Evolutionary conservation across 202 grass and related monocot genomes (phyloP), one percentile per base, ranked within the genome.

Genomic region (Digitaria exilis): DNA sequence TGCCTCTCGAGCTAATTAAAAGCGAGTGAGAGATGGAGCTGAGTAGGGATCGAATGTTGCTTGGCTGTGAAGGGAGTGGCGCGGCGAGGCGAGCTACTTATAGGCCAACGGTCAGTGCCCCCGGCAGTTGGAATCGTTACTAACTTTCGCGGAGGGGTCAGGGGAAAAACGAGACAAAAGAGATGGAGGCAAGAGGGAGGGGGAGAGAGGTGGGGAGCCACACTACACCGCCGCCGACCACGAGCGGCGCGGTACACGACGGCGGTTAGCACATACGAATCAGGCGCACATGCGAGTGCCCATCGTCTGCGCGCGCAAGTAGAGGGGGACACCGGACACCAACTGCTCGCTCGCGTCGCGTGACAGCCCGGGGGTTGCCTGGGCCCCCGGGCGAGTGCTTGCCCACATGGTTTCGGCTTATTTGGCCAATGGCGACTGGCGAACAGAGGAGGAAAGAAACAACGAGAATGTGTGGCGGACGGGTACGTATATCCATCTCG

Each of bases 221-320:
- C n/a, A n/a, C n/a, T n/a, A n/a, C n/a, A n/a, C 37, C 82, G 61
- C 71, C 90, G 80, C 78, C 88, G 85, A 88, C 37, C n/a, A n/a
- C n/a, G 60, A 77, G 55, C 24, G 22, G 61, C 88, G 3, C 12
- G n/a, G 60, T 66, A 52, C 78, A 86, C 87, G 70, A 54, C 60
- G 75, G 79, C 90, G 71, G 88, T 89, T 89, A 69, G 68, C 71
- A 78, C 76, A 86, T 87, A 79, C 62, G 34, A 87, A 91, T 87
- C 92, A 79, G 66, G 83, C 87, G 94, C 94, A 97, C 94, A 93
- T 93, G 91, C 81, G 52, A 28, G 75, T 87, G 88, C 81, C 84
- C 82, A 78, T 82, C 84, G 72, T n/a, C 31, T 51, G 28, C 13
- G 17, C 34, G 43, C 35, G 34, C 61, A 50, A 29, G 12, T 48